Evolutionary conservation across 2,329 filamentous ascomycete genomes (phyloP).

Genomic region (Aspergillus pseudoglaucus): DNA sequence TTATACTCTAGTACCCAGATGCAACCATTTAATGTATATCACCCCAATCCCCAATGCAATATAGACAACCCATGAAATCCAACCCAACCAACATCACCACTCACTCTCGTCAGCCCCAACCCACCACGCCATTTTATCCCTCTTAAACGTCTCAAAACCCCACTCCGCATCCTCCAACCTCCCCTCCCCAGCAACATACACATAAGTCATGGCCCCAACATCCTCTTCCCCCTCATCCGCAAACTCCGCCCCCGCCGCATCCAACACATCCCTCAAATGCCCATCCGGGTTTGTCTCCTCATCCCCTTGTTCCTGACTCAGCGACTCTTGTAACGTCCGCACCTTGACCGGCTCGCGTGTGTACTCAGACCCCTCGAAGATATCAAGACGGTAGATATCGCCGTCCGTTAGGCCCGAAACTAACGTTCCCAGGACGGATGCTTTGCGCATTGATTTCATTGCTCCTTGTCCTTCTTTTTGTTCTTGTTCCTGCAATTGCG

Average conservation of each 20-base stretch:
- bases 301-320: conserved; percentile 18
- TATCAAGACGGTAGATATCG: conserved; percentile 69
- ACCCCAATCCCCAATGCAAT: background rate
- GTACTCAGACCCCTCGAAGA: conserved; percentile 77
- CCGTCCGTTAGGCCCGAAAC: conserved; percentile 71
- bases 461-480: background rate
- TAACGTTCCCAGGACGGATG: conserved; percentile 65
- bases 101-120: conserved; percentile 42
- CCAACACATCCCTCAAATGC: conserved; percentile 33
- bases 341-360: conserved; percentile 46
- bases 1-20: background rate
- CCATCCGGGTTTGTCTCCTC: conserved; percentile 27
- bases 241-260: conserved; percentile 48
- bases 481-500: background rate
- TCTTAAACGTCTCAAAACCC: conserved; percentile 79
- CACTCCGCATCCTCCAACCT: conserved; percentile 68
- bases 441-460: background rate
- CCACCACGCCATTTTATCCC: conserved; percentile 64
- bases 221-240: conserved; percentile 37
- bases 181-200: conserved; percentile 48
- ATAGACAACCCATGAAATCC: background rate
- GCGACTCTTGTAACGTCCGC: conserved; percentile 27
- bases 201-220: conserved; percentile 57
- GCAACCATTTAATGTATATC: background rate
- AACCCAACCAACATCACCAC: conserved; percentile 19